Evolutionary conservation across 176 grass and related monocot species (phyloP), one percentile per base, ranked within the genome.

Genomic region (Ananas comosus): DNA sequence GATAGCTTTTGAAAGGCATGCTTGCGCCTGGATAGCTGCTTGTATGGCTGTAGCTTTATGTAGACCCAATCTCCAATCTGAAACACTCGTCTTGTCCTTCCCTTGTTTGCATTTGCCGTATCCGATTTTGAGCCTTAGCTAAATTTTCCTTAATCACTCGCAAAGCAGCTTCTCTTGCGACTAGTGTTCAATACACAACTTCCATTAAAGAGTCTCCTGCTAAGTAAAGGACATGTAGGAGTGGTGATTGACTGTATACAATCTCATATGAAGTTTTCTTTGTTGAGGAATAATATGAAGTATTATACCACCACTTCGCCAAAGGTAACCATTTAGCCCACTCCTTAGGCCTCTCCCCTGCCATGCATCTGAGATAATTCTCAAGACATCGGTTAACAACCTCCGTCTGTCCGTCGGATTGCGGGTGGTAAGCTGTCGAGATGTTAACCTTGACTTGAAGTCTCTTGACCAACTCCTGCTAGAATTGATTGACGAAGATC

Each of bases 301-400:
- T 74, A 27, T 74, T 63, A 18, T 57, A 74, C 51, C 51, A 63
- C 10, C 8, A 74, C 42, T 74, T 17, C 28, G 52, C 18, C 4
- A 63, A n/a, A 17, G 16, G 19, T 16, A 74, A 13, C 7, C 21
- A 61, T 0, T 11, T 74, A 0, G 13, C 51, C 71, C 71, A 74
- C 2, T 23, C 22, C 22, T 23, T 23, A 23, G 22, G 22, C 22
- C 22, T 23, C 22, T 23, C 22, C 22, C 22, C 22, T 23, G 22
- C 22, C 1, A 23, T 23, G 22, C 22, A 23, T 23, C 22, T 23
- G 22, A 23, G 22, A 23, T 23, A 23, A 23, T 23, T 1, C 22
- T 23, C 1, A 1, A 23, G 22, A 23, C 22, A 23, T 23, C 22
- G 22, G 22, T 23, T 23, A 23, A 23, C 22, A 23, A 23, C 22